Percentiles rank a stretch among this genome's conserved stretches.
phyloP scores from a whole-genome alignment of 2,329 filamentous ascomycete genomes.

The Ophiostoma populinum region DNA sequence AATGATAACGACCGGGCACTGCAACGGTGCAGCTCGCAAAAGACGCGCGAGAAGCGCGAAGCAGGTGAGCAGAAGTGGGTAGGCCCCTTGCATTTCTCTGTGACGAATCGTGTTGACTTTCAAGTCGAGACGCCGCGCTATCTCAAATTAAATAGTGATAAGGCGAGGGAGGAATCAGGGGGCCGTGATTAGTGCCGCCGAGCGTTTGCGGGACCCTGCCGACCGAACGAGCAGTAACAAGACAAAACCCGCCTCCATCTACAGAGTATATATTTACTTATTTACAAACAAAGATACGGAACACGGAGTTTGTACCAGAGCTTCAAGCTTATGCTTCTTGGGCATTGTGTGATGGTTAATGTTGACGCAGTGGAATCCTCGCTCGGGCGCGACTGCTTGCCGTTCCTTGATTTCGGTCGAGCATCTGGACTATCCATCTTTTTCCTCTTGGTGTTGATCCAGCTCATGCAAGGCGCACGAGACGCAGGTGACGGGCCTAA shows the following conservation, averaged over 20 bases:
- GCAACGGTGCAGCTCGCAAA: too few relatives aligned
- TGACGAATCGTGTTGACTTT: too few relatives aligned
- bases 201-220: conserved; percentile 3
- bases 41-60: conserved; percentile 12
- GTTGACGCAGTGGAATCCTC: not conserved
- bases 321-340: not conserved
- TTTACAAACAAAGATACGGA: too few relatives aligned
- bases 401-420: not conserved
- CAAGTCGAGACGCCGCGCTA: conserved; percentile 2
- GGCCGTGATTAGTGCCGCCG: conserved; percentile 3
- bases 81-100: too few relatives aligned
- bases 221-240: too few relatives aligned
- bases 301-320: too few relatives aligned
- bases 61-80: too few relatives aligned
- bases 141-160: conserved; percentile 7
- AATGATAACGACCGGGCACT: too few relatives aligned
- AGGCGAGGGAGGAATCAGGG: conserved; percentile 6
- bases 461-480: not conserved
- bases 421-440: too few relatives aligned
- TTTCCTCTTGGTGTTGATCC: conserved; percentile 2
- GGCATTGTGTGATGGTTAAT: not conserved
- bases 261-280: too few relatives aligned
- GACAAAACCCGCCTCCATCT: too few relatives aligned
- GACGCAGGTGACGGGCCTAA: not conserved
- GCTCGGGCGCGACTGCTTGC: not conserved